These are phyloP conservation scores for Rhizomucor miehei DNA, from an alignment of 371 early-diverging fungal species.

Conservation along the genomic window DNA sequence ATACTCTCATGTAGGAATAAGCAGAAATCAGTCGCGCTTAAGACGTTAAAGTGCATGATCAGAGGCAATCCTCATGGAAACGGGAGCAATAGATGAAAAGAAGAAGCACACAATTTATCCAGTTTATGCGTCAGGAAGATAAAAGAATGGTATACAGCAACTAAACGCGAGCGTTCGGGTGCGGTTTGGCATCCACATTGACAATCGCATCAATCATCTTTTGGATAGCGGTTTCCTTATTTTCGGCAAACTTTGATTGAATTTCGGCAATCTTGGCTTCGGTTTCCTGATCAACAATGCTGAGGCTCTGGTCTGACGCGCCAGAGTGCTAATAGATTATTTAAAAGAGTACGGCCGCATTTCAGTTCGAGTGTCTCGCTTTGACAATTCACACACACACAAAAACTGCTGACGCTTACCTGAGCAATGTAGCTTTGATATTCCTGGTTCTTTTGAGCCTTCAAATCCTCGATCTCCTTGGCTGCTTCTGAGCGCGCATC, in stretches of 20 bases:
- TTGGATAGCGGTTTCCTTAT: conserved; percentile 70
- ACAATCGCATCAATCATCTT: conserved; percentile 73
- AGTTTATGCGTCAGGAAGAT: too few relatives aligned
- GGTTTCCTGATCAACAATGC: conserved; percentile 76
- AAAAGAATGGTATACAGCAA: background rate
- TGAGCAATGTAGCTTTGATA: conserved; percentile 79
- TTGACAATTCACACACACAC: too few relatives aligned
- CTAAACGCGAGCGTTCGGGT: conserved; percentile 53
- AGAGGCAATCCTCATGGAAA: too few relatives aligned
- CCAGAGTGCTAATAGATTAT: conserved; percentile 71
- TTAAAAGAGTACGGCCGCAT: too few relatives aligned
- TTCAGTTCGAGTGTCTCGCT: too few relatives aligned
- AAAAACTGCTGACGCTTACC: too few relatives aligned
- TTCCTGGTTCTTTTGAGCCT: conserved; percentile 81
- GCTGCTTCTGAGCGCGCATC: conserved; percentile 93
- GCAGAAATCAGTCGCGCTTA: too few relatives aligned
- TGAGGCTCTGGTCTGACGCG: conserved; percentile 64
- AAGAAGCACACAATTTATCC: too few relatives aligned
- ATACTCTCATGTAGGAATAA: too few relatives aligned
- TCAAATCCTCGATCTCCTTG: conserved; percentile 88
- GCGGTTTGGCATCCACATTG: conserved; percentile 72
- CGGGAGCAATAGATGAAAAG: too few relatives aligned
- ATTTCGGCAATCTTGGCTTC: conserved; percentile 74
- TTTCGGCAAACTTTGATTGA: conserved; percentile 57
- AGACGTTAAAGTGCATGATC: too few relatives aligned